These are phyloP conservation scores for Mycena crocata DNA, from an alignment of 768 basidiomycete species.

Conservation along the genomic window DNA sequence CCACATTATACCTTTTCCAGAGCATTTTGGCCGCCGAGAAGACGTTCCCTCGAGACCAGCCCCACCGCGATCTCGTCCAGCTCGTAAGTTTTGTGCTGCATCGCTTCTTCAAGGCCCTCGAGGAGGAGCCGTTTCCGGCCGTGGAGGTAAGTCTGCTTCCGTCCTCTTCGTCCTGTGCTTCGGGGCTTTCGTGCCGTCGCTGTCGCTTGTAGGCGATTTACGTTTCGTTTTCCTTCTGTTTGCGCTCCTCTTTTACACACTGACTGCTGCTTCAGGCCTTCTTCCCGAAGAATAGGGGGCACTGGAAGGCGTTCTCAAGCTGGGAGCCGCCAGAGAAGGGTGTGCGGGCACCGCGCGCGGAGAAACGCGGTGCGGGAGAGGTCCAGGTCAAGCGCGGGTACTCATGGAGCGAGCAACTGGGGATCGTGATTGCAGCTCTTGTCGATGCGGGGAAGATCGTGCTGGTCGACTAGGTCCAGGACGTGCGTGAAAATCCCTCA, in stretches of 20 bases:
- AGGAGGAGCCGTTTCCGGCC: constrained; percentile 86
- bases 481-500: constrained; percentile 57
- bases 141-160: constrained; percentile 74
- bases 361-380: constrained; percentile 50
- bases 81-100: constrained; percentile 90
- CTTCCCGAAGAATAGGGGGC: constrained; percentile 71
- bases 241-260: no score
- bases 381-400: constrained; percentile 75
- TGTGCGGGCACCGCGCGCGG: constrained; percentile 37
- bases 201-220: constrained; percentile 1
- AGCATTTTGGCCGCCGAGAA: constrained; percentile 84
- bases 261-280: constrained; percentile 66
- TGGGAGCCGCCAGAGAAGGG: constrained; percentile 70
- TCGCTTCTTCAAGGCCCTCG: constrained; percentile 93
- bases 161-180: not conserved
- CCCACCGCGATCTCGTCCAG: constrained; percentile 84
- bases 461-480: constrained; percentile 71
- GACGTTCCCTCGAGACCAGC: constrained; percentile 80
- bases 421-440: constrained; percentile 70
- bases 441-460: constrained; percentile 61
- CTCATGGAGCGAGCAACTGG: constrained; percentile 77
- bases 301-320: constrained; percentile 87
- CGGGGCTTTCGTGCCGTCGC: not conserved
- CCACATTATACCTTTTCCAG: constrained; percentile 90
- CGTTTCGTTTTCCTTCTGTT: not conserved